Conservation (phyloP, 257 asterid species). For the Ballota nigra region DNA sequence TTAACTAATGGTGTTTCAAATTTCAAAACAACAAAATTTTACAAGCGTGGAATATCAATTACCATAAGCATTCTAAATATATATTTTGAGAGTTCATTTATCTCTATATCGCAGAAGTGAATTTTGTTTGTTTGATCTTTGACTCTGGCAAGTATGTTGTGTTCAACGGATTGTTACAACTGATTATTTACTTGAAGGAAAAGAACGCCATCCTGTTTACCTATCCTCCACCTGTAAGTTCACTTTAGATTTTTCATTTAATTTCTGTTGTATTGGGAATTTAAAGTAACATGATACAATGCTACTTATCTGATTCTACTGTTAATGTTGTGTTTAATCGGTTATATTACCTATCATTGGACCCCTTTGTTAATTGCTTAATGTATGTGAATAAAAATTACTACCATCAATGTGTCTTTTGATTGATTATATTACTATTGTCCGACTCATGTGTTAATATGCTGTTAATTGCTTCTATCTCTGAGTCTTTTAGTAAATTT, state of each 20-base stretch:
- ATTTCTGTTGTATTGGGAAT: not conserved
- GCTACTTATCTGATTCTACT: not conserved
- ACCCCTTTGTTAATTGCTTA: not conserved
- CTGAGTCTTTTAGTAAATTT: not conserved
- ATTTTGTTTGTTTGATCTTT: slow-evolving; percentile 46
- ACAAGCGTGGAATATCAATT: not conserved
- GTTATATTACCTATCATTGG: not conserved
- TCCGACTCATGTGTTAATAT: not conserved
- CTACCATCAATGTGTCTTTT: not conserved
- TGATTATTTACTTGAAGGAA: slow-evolving; percentile 68
- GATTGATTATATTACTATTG: not conserved
- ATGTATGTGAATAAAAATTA: not conserved
- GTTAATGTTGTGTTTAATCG: not conserved
- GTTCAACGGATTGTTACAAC: slow-evolving; percentile 71
- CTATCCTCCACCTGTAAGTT: slow-evolving; percentile 83
- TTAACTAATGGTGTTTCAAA: not conserved
- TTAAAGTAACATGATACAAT: slow-evolving; percentile 4
- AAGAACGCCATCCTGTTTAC: slow-evolving; percentile 87
- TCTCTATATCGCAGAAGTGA: slow-evolving; percentile 3
- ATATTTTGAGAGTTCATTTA: not conserved
- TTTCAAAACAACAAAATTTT: not conserved
- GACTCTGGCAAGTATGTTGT: slow-evolving; percentile 86
- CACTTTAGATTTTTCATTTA: not conserved
- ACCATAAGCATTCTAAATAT: not conserved
- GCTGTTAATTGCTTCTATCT: not conserved